These are phyloP conservation scores for Eutypella sp. DNA, from an alignment of 2,329 filamentous ascomycete genomes.

Conservation along the genomic window DNA sequence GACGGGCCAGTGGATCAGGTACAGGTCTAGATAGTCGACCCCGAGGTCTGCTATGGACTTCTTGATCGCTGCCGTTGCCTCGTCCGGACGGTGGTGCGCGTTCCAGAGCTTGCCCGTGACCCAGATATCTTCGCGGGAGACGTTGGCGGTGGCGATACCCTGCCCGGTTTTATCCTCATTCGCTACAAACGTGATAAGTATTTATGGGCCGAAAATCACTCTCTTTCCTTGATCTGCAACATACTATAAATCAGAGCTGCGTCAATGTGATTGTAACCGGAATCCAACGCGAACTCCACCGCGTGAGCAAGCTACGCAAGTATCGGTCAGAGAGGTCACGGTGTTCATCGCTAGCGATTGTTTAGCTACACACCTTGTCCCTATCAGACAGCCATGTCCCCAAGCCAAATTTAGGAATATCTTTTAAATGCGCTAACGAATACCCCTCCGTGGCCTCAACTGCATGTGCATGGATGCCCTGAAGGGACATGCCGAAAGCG, in stretches of 20 bases:
- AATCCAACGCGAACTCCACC: slow-evolving; percentile 22
- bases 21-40: slow-evolving; percentile 47
- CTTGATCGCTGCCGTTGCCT: slow-evolving; percentile 40
- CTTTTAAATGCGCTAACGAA: slow-evolving; percentile 6
- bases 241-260: slow-evolving; percentile 25
- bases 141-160: slow-evolving; percentile 40
- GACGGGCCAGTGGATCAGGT: slow-evolving; percentile 42
- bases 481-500: neutral
- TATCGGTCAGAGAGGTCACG: neutral
- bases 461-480: slow-evolving; percentile 1
- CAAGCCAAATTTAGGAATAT: slow-evolving; percentile 24
- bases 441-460: neutral
- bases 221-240: neutral
- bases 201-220: neutral
- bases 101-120: slow-evolving; percentile 39
- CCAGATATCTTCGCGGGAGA: slow-evolving; percentile 49
- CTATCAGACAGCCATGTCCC: slow-evolving; percentile 26
- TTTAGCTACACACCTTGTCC: slow-evolving; percentile 14
- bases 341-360: neutral
- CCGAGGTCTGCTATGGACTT: slow-evolving; percentile 43
- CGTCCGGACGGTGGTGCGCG: slow-evolving; percentile 20
- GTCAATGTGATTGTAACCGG: slow-evolving; percentile 25
- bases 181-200: slow-evolving; percentile 12
- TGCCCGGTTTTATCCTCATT: slow-evolving; percentile 45
- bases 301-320: slow-evolving; percentile 20